Evolutionary conservation across 768 basidiomycete species (phyloP), one percentile per base, ranked within the genome.

Genomic region (Amanita jacksonii): DNA sequence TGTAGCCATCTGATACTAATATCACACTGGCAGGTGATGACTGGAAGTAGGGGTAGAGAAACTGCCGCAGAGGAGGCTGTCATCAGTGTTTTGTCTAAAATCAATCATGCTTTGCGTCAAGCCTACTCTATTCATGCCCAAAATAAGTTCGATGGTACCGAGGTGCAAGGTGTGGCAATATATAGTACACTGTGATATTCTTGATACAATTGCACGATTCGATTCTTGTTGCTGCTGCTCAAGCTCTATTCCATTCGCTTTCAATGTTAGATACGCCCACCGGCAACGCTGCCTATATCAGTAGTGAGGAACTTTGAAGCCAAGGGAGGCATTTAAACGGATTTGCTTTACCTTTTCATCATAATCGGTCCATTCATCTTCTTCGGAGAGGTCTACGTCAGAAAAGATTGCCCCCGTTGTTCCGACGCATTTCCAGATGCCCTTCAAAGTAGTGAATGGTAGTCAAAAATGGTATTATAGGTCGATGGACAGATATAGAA

Each of bases 331-430:
- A 13, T 1, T 13, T 30, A 49, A 38, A 9, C 20, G 24, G 33
- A 24, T 7, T 16, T 20, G 13, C 27, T 62, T 34, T 49, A 82
- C 90, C 74, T 91, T 89, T 60, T 94, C 90, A 52, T 94, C 90
- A 52, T 94, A 94, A 53, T 92, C 90, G 9, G 69, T 75, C 91
- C 91, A 94, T 57, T 81, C 78, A 9, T 69, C 74, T n/a, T n/a
- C n/a, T 20, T 81, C 77, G 1, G 58, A 59, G 32, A 88, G 64
- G 24, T 81, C 78, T n/a, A 87, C 70, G 2, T 87, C 77, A 7
- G 63, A 38, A 55, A 92, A 92, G 3, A 57, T 43, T 0, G 73
- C 73, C 5, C 74, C 73, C 1, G 68, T 73, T 3, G 57, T 58
- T 5, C 91, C 90, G 33, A 68, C 67, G 52, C 85, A 88, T 54